phyloP scores from a whole-genome alignment of 1,284 basidiomycete genomes.

The Meripilus lineatus region DNA sequence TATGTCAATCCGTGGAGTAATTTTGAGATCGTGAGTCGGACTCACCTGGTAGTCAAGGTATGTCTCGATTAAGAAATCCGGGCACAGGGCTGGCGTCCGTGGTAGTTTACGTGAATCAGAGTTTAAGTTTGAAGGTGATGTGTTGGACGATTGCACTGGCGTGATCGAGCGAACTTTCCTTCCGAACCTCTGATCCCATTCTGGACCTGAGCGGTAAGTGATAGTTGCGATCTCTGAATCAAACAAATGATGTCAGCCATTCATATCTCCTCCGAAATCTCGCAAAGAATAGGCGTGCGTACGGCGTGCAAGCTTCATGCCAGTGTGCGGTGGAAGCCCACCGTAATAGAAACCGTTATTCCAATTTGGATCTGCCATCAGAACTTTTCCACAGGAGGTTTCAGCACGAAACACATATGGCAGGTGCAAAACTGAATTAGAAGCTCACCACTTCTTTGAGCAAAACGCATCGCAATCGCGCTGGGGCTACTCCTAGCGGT shows the following conservation, averaged over 20 bases:
- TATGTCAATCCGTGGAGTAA: not conserved
- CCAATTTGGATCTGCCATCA: constrained; percentile 99
- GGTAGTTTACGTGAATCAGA: constrained; percentile 27
- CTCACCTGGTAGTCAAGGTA: constrained; percentile 93
- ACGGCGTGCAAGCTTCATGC: constrained; percentile 98
- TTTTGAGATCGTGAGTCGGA: not conserved
- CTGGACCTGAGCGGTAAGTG: constrained; percentile 97
- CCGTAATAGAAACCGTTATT: constrained; percentile 99
- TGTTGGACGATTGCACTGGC: constrained; percentile 14
- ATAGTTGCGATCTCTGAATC: constrained; percentile 99
- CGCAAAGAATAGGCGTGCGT: constrained; percentile 33
- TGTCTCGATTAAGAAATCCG: constrained; percentile 98
- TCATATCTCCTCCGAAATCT: not conserved
- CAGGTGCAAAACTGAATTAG: constrained; percentile 5
- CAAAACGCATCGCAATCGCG: constrained; percentile 93
- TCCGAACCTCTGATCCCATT: constrained; percentile 98
- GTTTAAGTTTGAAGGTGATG: constrained; percentile 22
- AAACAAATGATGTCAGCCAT: constrained; percentile 8
- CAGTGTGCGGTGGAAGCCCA: constrained; percentile 89
- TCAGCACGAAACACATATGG: constrained; percentile 5
- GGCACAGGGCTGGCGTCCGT: constrained; percentile 77
- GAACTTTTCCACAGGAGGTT: constrained; percentile 49
- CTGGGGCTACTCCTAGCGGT: constrained; percentile 89
- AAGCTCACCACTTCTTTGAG: constrained; percentile 84
- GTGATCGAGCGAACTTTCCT: constrained; percentile 57